A percentile compares a stretch with the other conserved stretches of the same genome.
These are phyloP conservation scores for Phytophthora pistaciae DNA, from an alignment of 352 stramenopile genomes.

Conservation along the genomic window DNA sequence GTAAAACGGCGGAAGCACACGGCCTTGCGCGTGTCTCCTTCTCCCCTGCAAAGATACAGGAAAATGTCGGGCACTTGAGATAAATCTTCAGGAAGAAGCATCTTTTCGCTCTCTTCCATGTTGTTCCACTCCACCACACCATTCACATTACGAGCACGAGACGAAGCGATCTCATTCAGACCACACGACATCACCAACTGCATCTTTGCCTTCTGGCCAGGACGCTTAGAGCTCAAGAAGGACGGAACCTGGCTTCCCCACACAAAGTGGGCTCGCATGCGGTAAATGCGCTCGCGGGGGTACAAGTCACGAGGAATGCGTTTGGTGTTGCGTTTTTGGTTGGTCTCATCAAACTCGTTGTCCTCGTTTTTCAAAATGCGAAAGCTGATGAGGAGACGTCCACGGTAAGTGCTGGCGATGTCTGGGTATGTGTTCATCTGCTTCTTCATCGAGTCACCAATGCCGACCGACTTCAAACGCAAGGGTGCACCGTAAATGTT, in stretches of 20 bases:
- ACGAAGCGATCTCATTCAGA: constrained; percentile 68
- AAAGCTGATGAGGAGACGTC: constrained; percentile 81
- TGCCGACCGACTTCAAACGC: constrained; percentile 58
- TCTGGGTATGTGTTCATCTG: constrained; percentile 91
- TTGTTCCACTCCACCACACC: constrained; percentile 88
- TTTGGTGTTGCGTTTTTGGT: constrained; percentile 89
- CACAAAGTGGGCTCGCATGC: constrained; percentile 79
- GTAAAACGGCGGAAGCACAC: constrained; percentile 87
- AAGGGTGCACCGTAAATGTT: constrained; percentile 86
- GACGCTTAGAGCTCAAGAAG: constrained; percentile 74
- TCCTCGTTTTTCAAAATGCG: constrained; percentile 76
- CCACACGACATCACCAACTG: constrained; percentile 75
- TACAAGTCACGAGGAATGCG: constrained; percentile 69
- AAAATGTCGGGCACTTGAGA: constrained; percentile 90
- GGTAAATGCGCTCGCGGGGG: constrained; percentile 68
- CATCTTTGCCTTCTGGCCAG: constrained; percentile 84
- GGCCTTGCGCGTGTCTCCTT: constrained; percentile 63
- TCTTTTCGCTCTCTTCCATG: constrained; percentile 79
- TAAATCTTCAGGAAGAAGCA: constrained; percentile 74
- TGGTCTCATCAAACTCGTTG: constrained; percentile 79
- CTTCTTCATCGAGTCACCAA: constrained; percentile 73
- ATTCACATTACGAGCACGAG: constrained; percentile 74
- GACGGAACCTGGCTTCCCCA: constrained; percentile 80
- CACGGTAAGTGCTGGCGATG: constrained; percentile 85
- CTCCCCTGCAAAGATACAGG: constrained; percentile 84